Base-by-base conservation (phyloP, 2,329 filamentous ascomycete species). In the Cercospora sesami region DNA sequence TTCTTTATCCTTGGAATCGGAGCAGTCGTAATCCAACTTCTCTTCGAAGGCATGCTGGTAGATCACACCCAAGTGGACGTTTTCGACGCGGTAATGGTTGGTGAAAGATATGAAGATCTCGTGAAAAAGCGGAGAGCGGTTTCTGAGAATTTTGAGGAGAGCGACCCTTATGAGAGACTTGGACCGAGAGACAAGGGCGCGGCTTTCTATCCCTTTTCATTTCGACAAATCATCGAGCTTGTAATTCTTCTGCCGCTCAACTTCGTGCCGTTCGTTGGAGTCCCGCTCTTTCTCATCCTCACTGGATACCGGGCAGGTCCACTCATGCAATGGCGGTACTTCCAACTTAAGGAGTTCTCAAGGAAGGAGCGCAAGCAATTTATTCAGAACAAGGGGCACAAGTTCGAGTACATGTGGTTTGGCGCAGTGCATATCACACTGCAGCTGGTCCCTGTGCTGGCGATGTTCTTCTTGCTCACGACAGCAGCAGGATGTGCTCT, bases 391-490 rank as follows among this genome's bases (percentile, higher is more conserved):
- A 85, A 85, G 68, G 83, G 83, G 53, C 86, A 90, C 63, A 84
- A 87, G 69, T 91, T 92, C 87, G 91, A 95, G 68, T 98, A 97
- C 78, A 90, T 93, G 14, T 96, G 92, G 92, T 97, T 98, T 76
- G 95, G 95, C 16, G 92, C 91, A 0, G 85, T 95, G 4, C 92
- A 93, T 60, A 87, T 97, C 82, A 79, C 93, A 6, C 80, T 98
- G 30, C 92, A 97, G 80, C 85, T 98, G n/a, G 85, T 97, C 8
- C 95, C 95, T 1, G 85, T 94, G 12, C 80, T 97, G 60, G 96
- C 91, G n/a, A 96, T 99, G 85, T 89, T 98, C 77, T 97, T 98
- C 78, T 84, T 98, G 45, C 81, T 99, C 72, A 97, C 94, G 0
- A 93, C 91, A 3, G 91, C 94, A 1, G 88, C 89, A 21, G 95